A percentile compares a stretch with the other conserved stretches of the same genome.
These are phyloP conservation scores for Xylaria scruposa DNA, from an alignment of 495 filamentous ascomycete species.

Conservation along the genomic window DNA sequence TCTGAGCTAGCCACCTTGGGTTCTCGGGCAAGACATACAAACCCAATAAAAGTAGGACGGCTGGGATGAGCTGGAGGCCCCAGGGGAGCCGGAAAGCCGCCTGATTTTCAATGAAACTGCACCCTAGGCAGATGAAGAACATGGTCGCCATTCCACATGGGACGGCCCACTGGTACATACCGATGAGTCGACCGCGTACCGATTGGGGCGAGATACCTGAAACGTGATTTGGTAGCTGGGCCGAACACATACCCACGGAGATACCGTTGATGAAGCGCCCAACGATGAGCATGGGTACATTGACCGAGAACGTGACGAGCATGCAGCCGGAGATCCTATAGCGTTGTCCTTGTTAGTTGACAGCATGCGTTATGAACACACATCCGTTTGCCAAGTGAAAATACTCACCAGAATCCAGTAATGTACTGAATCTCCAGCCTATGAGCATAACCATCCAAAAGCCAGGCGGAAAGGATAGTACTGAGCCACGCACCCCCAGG, in stretches of 20 bases:
- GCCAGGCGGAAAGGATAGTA: constrained; percentile 68
- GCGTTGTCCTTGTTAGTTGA: constrained; percentile 17
- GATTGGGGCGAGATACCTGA: constrained; percentile 73
- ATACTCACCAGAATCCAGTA: constrained; percentile 65
- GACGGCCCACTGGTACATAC: constrained; percentile 79
- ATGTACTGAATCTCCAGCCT: constrained; percentile 71
- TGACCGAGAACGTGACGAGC: constrained; percentile 72
- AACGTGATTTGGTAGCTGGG: constrained; percentile 81
- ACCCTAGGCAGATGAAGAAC: constrained; percentile 82
- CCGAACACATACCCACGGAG: constrained; percentile 77
- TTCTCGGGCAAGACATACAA: constrained; percentile 75
- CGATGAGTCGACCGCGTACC: constrained; percentile 73
- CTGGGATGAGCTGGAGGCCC: constrained; percentile 79
- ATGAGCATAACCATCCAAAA: constrained; percentile 72
- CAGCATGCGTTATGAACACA: neutral
- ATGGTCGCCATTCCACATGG: constrained; percentile 85
- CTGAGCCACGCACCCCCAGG: constrained; percentile 78
- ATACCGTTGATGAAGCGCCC: constrained; percentile 81
- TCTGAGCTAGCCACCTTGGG: constrained; percentile 76
- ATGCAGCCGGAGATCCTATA: constrained; percentile 64
- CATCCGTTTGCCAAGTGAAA: neutral
- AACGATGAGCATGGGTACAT: constrained; percentile 75
- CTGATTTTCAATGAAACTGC: constrained; percentile 65
- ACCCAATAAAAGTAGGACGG: constrained; percentile 65
- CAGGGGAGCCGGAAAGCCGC: constrained; percentile 75